A percentile compares a stretch with the other conserved stretches of the same genome.
Evolutionary conservation across 495 filamentous ascomycete genomes (phyloP).

Genomic region (Stereocaulon alpinum): DNA sequence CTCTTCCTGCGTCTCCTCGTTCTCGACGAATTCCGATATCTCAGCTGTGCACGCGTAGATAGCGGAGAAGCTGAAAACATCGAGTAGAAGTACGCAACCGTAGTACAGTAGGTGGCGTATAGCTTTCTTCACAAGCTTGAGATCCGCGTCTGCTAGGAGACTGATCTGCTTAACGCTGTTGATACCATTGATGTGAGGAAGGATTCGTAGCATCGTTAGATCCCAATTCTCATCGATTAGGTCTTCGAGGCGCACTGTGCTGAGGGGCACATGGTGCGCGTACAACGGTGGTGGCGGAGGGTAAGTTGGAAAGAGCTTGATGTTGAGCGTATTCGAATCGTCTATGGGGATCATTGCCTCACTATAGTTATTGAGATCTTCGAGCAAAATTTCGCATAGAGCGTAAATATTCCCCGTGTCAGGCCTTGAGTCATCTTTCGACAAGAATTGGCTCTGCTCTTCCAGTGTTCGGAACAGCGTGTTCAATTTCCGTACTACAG

Average conservation of each 20-base stretch:
- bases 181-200: conserved; percentile 80
- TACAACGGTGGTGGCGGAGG: conserved; percentile 65
- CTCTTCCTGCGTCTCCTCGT: conserved; percentile 66
- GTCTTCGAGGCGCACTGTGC: conserved; percentile 67
- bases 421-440: conserved; percentile 34
- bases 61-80: conserved; percentile 85
- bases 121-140: conserved; percentile 71
- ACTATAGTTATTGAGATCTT: conserved; percentile 92
- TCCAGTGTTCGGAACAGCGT: conserved; percentile 79
- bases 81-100: conserved; percentile 72
- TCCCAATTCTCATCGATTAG: conserved; percentile 84
- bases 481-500: conserved; percentile 75
- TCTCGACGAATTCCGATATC: conserved; percentile 60
- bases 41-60: conserved; percentile 79
- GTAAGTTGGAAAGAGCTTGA: conserved; percentile 86
- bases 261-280: conserved; percentile 82
- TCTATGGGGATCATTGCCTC: conserved; percentile 98
- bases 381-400: conserved; percentile 81
- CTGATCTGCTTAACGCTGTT: conserved; percentile 79
- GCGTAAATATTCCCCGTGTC: conserved; percentile 60
- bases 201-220: conserved; percentile 66
- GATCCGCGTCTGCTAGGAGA: conserved; percentile 70
- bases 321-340: conserved; percentile 87
- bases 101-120: conserved; percentile 86
- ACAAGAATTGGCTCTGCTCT: conserved; percentile 69